A percentile compares a stretch with the other conserved stretches of the same genome.
phyloP scores from a whole-genome alignment of 768 basidiomycete genomes.

The Ramaria sp. region DNA sequence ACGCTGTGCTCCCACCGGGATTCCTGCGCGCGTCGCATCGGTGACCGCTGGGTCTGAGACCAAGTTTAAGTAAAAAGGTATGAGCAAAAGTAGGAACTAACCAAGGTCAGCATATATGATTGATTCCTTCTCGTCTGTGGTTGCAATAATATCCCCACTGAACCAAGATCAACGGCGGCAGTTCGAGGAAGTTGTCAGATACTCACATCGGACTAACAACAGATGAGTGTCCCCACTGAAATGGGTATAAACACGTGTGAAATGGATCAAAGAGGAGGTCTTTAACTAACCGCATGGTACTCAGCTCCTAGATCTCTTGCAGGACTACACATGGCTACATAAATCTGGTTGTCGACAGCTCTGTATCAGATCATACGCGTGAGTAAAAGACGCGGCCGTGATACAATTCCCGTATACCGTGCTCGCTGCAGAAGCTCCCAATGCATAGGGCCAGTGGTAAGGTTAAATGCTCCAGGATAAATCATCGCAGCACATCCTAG shows the following conservation, averaged over 20 bases:
- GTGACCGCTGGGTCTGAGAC: slow-evolving; percentile 51
- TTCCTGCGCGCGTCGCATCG: slow-evolving; percentile 59
- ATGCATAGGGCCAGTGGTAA: slow-evolving; percentile 90
- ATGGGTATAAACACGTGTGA: background rate
- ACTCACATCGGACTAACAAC: slow-evolving; percentile 83
- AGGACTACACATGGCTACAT: slow-evolving; percentile 90
- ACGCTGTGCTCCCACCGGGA: slow-evolving; percentile 87
- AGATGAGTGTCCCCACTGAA: slow-evolving; percentile 83
- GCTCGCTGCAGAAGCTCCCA: slow-evolving; percentile 89
- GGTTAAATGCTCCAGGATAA: slow-evolving; percentile 93
- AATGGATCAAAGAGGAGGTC: background rate
- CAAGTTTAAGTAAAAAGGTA: slow-evolving; percentile 2
- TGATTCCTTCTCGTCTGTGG: slow-evolving; percentile 66
- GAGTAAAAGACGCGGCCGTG: background rate
- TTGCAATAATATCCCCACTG: slow-evolving; percentile 65
- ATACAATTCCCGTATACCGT: slow-evolving; percentile 41
- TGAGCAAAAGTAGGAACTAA: slow-evolving; percentile 26
- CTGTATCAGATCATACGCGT: slow-evolving; percentile 28
- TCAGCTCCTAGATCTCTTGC: slow-evolving; percentile 72
- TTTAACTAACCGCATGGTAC: slow-evolving; percentile 72
- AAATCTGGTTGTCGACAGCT: slow-evolving; percentile 96
- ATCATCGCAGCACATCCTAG: slow-evolving; percentile 79
- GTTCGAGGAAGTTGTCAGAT: background rate
- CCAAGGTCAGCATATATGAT: slow-evolving; percentile 79
- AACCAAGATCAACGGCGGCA: background rate